These are phyloP conservation scores for Eudorina sp. DNA, from an alignment of 139 green algal species.

Conservation along the genomic window DNA sequence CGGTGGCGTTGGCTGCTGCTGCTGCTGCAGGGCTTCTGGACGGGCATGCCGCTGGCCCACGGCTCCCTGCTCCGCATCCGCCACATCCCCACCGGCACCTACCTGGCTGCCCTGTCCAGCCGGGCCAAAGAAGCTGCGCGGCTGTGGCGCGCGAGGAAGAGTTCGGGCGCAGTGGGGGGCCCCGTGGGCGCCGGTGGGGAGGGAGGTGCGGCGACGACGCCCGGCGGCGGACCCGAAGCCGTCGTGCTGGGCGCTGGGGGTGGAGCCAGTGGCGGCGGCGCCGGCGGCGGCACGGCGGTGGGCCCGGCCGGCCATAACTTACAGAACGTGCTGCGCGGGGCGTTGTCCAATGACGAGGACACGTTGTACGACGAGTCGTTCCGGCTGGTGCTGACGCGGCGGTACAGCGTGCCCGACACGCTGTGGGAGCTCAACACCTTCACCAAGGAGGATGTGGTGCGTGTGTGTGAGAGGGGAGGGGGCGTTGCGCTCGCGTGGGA, in stretches of 20 bases:
- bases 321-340: not conserved
- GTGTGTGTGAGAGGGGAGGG: not conserved
- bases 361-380: conserved; percentile 32
- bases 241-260: not conserved
- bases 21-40: conserved; percentile 31
- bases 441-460: conserved; percentile 30
- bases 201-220: not conserved
- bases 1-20: too few species aligned
- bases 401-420: conserved; percentile 42
- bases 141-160: not conserved
- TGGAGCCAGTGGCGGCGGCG: not conserved
- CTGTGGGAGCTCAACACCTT: conserved; percentile 49
- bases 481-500: not conserved
- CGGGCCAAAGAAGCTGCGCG: conserved; percentile 10
- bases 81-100: conserved; percentile 40
- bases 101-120: conserved; percentile 12
- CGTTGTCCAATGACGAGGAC: conserved; percentile 9
- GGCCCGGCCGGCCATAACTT: too few species aligned
- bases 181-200: not conserved
- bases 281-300: not conserved
- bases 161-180: not conserved
- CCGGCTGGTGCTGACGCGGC: conserved; percentile 43
- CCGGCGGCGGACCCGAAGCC: not conserved
- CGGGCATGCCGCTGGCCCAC: conserved; percentile 26
- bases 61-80: conserved; percentile 20